Conservation (phyloP, 1,139 yeast species). For the Oligophagozyma castellii region DNA sequence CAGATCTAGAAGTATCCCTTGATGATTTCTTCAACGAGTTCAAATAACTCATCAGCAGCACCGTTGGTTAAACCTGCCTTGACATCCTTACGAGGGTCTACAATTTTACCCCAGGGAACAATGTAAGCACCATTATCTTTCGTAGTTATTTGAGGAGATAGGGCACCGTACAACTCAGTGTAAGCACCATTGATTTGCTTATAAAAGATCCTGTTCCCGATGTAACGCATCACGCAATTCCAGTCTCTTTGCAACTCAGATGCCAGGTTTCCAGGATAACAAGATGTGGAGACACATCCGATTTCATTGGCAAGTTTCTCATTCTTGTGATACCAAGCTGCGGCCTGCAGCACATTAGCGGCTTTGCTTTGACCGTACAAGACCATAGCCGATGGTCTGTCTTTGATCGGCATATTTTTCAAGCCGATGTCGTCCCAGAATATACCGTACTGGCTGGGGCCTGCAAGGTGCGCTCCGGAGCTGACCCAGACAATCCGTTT, state of each 20-base stretch:
- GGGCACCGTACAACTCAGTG: constrained; percentile 29
- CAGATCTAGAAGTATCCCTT: constrained; percentile 4
- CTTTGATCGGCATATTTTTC: constrained; percentile 19
- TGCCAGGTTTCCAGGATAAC: constrained; percentile 36
- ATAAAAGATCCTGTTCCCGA: constrained; percentile 11
- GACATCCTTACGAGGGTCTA: constrained; percentile 19
- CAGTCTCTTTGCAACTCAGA: constrained; percentile 31
- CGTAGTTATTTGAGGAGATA: constrained; percentile 26
- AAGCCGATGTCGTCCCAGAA: constrained; percentile 28
- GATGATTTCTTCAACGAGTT: constrained; percentile 12
- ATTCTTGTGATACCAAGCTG: constrained; percentile 30
- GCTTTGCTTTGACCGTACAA: constrained; percentile 37
- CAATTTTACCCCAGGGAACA: constrained; percentile 20
- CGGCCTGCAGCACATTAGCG: constrained; percentile 30
- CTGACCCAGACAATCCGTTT: constrained; percentile 36
- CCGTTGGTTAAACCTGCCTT: constrained; percentile 17
- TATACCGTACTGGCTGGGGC: constrained; percentile 30
- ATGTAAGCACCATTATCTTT: constrained; percentile 26
- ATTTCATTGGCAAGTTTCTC: constrained; percentile 19
- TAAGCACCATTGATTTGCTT: constrained; percentile 30
- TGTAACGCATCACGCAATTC: constrained; percentile 5
- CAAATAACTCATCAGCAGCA: constrained; percentile 16
- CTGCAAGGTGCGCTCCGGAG: constrained; percentile 28
- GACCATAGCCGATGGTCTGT: constrained; percentile 10
- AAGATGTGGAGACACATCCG: constrained; percentile 28